These are phyloP conservation scores for Laburnicola sp. DNA, from an alignment of 2,329 filamentous ascomycete genomes.

Conservation along the genomic window DNA sequence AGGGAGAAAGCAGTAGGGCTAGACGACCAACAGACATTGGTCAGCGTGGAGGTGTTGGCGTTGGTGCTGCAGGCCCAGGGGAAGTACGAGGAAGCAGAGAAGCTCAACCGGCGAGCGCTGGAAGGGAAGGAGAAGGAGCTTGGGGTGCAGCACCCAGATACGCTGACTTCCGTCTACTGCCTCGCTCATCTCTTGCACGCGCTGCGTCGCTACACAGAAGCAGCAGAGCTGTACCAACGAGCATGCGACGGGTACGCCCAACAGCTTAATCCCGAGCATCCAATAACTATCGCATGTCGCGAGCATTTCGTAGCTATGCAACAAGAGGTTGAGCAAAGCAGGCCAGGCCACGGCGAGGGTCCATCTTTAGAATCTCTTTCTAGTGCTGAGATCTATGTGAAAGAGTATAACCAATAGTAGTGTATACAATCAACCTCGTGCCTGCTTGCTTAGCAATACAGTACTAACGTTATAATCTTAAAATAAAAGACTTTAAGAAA, in stretches of 20 bases:
- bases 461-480: background rate
- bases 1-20: constrained; percentile 11
- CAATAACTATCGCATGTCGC: constrained; percentile 5
- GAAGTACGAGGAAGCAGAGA: constrained; percentile 12
- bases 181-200: constrained; percentile 2
- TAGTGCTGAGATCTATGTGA: background rate
- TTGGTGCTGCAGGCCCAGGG: constrained; percentile 4
- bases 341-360: background rate
- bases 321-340: background rate
- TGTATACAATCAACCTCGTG: background rate
- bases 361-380: background rate
- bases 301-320: constrained; percentile 1
- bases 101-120: constrained; percentile 10
- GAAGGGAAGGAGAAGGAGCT: constrained; percentile 11
- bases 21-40: constrained; percentile 10
- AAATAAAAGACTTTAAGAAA: background rate
- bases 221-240: constrained; percentile 3
- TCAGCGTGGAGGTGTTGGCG: constrained; percentile 6
- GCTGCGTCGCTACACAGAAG: background rate
- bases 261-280: constrained; percentile 4
- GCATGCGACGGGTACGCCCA: constrained; percentile 2
- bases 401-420: background rate
- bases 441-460: too few species aligned
- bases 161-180: constrained; percentile 1
- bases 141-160: constrained; percentile 7